phyloP scores from a whole-genome alignment of 2,329 filamentous ascomycete species.

The Didymellaceae sp. region DNA sequence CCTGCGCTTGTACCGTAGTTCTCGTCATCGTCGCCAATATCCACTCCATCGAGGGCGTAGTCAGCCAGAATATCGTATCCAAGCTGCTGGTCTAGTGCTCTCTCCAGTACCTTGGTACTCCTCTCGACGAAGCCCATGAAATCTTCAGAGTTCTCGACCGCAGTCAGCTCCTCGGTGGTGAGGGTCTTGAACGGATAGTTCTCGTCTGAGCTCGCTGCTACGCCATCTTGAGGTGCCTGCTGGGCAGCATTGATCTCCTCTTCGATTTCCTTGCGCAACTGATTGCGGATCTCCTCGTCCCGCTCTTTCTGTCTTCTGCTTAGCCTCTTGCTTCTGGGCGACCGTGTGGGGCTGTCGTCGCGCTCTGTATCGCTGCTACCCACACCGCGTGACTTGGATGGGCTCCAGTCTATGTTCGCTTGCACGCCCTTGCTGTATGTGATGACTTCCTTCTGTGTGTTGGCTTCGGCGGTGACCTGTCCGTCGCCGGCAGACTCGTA shows the following conservation, averaged over 20 bases:
- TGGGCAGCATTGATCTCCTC: constrained; percentile 81
- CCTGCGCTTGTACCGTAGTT: constrained; percentile 71
- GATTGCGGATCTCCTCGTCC: constrained; percentile 87
- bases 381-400: constrained; percentile 59
- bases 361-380: constrained; percentile 63
- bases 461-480: constrained; percentile 74
- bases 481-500: constrained; percentile 74
- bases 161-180: constrained; percentile 83
- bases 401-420: constrained; percentile 77
- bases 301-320: constrained; percentile 80
- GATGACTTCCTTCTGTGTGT: constrained; percentile 73
- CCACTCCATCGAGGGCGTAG: constrained; percentile 79
- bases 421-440: constrained; percentile 98
- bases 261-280: constrained; percentile 86
- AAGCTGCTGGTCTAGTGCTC: constrained; percentile 90
- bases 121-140: constrained; percentile 95
- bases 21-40: constrained; percentile 85
- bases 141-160: constrained; percentile 89
- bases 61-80: constrained; percentile 96
- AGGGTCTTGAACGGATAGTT: constrained; percentile 80
- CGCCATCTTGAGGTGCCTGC: constrained; percentile 46
- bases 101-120: constrained; percentile 95
- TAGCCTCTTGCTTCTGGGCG: constrained; percentile 69
- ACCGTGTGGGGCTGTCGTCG: constrained; percentile 65
- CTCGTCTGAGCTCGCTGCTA: constrained; percentile 56